These are phyloP conservation scores for Sphagnum magellanicum DNA, from an alignment of 228 moss, liverwort and hornwort species.

Conservation along the genomic window DNA sequence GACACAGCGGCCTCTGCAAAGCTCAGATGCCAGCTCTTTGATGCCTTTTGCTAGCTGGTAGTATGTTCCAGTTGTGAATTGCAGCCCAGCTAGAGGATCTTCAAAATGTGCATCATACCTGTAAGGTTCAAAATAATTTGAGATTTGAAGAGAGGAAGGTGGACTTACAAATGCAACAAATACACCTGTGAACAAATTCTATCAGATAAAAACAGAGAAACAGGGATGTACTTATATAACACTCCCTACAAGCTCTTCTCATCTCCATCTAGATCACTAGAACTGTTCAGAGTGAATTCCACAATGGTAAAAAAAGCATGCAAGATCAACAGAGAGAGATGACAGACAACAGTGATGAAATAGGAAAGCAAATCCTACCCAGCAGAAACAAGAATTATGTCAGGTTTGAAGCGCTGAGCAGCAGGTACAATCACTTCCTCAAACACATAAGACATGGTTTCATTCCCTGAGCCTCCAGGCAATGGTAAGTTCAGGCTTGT, in stretches of 20 bases:
- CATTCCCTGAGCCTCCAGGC: conserved; percentile 88
- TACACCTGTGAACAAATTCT: too few relatives aligned
- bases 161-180: neutral
- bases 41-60: conserved; percentile 82
- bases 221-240: too few relatives aligned
- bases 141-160: neutral
- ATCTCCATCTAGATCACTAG: too few relatives aligned
- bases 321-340: neutral
- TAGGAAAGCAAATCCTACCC: conserved; percentile 31
- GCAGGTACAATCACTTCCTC: conserved; percentile 89
- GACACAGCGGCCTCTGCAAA: conserved; percentile 79
- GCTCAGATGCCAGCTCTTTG: conserved; percentile 67
- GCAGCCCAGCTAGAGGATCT: conserved; percentile 78
- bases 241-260: too few relatives aligned
- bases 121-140: conserved; percentile 53
- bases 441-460: conserved; percentile 70
- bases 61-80: conserved; percentile 92
- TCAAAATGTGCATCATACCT: conserved; percentile 92
- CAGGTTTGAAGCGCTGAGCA: conserved; percentile 81
- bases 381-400: conserved; percentile 95
- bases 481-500: conserved; percentile 83
- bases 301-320: too few relatives aligned
- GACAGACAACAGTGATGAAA: neutral
- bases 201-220: too few relatives aligned
- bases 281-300: too few relatives aligned